Percentiles rank a stretch among this genome's conserved stretches.
Conservation (phyloP, 1,139 yeast genomes). For the Kodamaea derodonti region DNA sequence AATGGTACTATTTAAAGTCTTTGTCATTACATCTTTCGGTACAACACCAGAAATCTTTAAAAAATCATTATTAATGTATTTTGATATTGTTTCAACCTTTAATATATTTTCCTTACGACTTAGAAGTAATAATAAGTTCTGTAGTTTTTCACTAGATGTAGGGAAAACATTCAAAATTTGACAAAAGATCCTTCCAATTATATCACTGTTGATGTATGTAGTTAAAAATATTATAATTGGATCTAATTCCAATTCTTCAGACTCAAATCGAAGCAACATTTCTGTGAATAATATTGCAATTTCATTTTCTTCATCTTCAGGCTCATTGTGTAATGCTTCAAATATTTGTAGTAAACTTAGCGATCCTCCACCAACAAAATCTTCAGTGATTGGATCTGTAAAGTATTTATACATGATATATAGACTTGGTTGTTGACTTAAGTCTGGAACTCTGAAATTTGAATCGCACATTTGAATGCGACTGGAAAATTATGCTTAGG, state of each 20-base stretch:
- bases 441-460: too few relatives aligned
- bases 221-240: constrained; percentile 25
- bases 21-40: constrained; percentile 33
- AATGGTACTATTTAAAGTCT: constrained; percentile 41
- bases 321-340: constrained; percentile 5
- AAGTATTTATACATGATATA: constrained; percentile 17
- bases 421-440: too few relatives aligned
- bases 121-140: constrained; percentile 25
- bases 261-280: constrained; percentile 29
- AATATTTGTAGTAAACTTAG: constrained; percentile 28
- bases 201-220: constrained; percentile 29
- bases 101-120: constrained; percentile 27
- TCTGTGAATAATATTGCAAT: constrained; percentile 32
- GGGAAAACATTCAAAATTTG: constrained; percentile 46
- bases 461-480: too few relatives aligned
- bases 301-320: constrained; percentile 7
- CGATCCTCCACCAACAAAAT: constrained; percentile 28
- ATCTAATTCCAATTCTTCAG: constrained; percentile 21
- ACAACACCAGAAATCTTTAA: constrained; percentile 34
- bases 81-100: constrained; percentile 35
- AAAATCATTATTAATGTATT: constrained; percentile 34
- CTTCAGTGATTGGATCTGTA: constrained; percentile 25
- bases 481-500: too few relatives aligned
- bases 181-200: constrained; percentile 37
- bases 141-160: constrained; percentile 20